These are phyloP conservation scores for Entelexis paramagnoliae DNA, from an alignment of 1,139 yeast species.

Conservation along the genomic window DNA sequence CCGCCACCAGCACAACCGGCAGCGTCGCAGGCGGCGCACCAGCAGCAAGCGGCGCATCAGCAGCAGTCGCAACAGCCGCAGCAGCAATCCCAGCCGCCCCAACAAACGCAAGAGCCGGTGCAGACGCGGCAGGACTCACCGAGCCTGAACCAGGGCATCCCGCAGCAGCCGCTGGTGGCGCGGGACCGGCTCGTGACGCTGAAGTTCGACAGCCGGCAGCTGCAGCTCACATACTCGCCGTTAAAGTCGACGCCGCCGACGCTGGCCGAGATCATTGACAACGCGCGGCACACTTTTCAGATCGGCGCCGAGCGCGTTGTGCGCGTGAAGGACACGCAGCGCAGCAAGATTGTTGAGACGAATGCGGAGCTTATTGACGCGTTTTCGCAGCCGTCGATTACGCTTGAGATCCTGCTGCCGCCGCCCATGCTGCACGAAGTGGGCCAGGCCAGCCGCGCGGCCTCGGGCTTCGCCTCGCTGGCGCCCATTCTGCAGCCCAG, in stretches of 20 bases:
- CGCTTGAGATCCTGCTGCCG: conserved; percentile 24
- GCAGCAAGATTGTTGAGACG: conserved; percentile 24
- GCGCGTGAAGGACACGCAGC: conserved; percentile 28
- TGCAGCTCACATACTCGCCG: conserved; percentile 54
- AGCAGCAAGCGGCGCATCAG: not conserved
- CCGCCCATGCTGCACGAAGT: conserved; percentile 22
- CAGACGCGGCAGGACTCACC: not conserved
- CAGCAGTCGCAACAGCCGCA: not conserved
- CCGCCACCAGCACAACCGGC: not conserved
- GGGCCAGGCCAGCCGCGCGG: conserved; percentile 14
- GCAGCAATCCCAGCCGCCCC: not conserved
- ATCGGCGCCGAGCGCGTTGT: conserved; percentile 35
- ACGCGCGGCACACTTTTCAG: conserved; percentile 59
- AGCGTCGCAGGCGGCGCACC: not conserved
- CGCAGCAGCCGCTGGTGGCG: conserved; percentile 4
- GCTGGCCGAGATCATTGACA: conserved; percentile 53
- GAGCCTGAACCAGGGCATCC: no score
- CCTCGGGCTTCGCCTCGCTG: conserved; percentile 17
- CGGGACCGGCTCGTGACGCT: conserved; percentile 36
- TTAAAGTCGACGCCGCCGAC: conserved; percentile 59
- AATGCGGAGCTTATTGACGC: conserved; percentile 32
- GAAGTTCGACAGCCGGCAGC: conserved; percentile 36
- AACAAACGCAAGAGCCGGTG: not conserved
- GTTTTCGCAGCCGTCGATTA: conserved; percentile 25
- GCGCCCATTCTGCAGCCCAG: conserved; percentile 19